These are phyloP conservation scores for Juglanconis oblonga DNA, from an alignment of 2,329 filamentous ascomycete species.

Conservation along the genomic window DNA sequence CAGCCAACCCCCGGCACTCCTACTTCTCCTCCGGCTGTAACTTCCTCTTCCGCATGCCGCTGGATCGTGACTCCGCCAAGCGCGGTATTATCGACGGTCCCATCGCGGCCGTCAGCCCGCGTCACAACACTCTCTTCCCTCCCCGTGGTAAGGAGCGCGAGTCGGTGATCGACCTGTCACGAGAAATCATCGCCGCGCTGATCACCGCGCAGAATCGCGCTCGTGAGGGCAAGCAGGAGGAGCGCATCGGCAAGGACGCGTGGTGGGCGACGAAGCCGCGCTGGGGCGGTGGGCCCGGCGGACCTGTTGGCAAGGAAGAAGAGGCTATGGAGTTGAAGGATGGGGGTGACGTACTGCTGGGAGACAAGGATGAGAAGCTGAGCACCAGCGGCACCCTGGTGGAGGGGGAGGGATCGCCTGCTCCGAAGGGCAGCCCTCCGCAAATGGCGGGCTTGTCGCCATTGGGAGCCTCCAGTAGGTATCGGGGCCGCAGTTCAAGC, in stretches of 20 bases:
- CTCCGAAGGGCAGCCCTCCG: not conserved
- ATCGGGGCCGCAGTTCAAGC: not conserved
- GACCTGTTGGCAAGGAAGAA: constrained; percentile 58
- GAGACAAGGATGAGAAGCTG: constrained; percentile 42
- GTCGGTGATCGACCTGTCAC: constrained; percentile 58
- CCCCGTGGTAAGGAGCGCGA: constrained; percentile 45
- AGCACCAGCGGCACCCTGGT: constrained; percentile 19
- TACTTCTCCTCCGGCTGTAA: constrained; percentile 58
- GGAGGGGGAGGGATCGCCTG: not conserved
- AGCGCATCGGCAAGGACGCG: constrained; percentile 52
- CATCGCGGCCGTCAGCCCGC: constrained; percentile 56
- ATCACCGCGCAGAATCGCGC: constrained; percentile 63
- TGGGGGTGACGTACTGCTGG: constrained; percentile 36
- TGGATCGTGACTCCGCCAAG: constrained; percentile 57
- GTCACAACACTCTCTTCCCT: constrained; percentile 52
- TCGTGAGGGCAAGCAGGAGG: constrained; percentile 55
- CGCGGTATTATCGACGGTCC: constrained; percentile 61
- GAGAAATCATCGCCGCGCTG: constrained; percentile 59
- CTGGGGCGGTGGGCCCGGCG: constrained; percentile 62
- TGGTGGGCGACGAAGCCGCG: constrained; percentile 62
- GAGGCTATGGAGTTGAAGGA: constrained; percentile 36
- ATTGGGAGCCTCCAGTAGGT: not conserved
- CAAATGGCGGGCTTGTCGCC: not conserved
- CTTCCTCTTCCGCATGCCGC: constrained; percentile 59
- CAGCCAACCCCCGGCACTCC: constrained; percentile 37